phyloP scores from a whole-genome alignment of 2,329 filamentous ascomycete species.

The Arthrobotrys musiformis region DNA sequence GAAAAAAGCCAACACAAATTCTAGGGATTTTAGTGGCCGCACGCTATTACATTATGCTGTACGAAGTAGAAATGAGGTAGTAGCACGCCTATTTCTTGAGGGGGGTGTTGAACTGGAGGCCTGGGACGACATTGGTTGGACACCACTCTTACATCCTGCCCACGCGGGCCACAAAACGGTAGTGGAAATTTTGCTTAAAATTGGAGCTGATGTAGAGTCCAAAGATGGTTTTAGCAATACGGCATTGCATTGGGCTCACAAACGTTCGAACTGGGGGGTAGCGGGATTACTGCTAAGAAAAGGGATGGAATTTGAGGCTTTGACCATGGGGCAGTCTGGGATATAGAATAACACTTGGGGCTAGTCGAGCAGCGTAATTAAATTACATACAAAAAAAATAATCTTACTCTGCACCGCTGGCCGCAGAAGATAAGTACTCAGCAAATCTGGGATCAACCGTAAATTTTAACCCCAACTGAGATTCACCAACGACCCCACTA shows the following conservation, averaged over 20 bases:
- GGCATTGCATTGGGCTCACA: neutral
- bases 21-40: neutral
- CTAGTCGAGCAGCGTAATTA: no score
- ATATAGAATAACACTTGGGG: no score
- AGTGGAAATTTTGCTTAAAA: conserved; percentile 52
- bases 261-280: neutral
- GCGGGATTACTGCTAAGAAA: neutral
- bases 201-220: neutral
- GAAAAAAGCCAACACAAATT: neutral
- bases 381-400: no score
- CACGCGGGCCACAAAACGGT: conserved; percentile 36
- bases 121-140: neutral
- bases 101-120: neutral
- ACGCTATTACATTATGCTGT: conserved; percentile 25
- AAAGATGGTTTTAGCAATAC: neutral
- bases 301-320: no score
- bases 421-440: no score
- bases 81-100: neutral
- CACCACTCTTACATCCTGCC: conserved; percentile 56
- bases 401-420: no score
- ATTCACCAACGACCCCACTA: no score
- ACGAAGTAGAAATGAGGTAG: neutral
- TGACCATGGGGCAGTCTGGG: no score
- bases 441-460: no score
- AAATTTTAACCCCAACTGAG: no score